Evolutionary conservation across 108 stramenopile species (phyloP), one percentile per base, ranked within the genome.

Genomic region (Aureococcus anophagefferens): DNA sequence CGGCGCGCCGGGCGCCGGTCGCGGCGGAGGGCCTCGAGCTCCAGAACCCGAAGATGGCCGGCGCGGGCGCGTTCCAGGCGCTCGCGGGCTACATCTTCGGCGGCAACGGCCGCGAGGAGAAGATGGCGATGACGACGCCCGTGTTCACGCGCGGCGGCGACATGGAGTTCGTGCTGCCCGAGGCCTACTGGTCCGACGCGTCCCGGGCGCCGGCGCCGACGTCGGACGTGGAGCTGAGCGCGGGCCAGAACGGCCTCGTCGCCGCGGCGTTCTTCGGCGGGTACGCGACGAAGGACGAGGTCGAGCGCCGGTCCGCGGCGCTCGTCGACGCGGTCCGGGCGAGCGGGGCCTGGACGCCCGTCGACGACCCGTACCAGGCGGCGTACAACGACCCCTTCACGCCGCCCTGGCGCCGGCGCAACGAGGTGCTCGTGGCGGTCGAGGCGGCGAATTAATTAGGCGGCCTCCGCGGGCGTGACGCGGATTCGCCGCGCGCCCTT

Each of bases 301-400:
- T 86, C 3, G 74, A 74, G 30, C 65, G 74, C 15, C 83, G 87
- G 66, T 83, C 77, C 51, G 76, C 76, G 33, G 65, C 90, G 72
- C 78, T 93, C 63, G 33, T 77, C 29, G 68, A 77, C 0, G 70
- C 76, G 51, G 30, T 94, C 64, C 37, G 68, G 17, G 70, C 78
- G 33, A 64, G 73, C 35, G 65, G 44, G 18, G 83, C 83, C 44
- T 46, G 71, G 21, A 68, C 78, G 33, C 70, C 78, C 11, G 82
- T 82, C 15, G 78, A 79, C n/a, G 30, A 13, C 66, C 36, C 73
- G 35, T 77, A 74, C 64, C 66, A 88, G 21, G 87, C 93, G 9
- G 93, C 94, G 73, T 96, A 96, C 82, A 97, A 97, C 70, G 94
- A 94, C 70, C 96, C 96, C 5, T 97, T 95, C 73, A 95, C 96